Conservation (phyloP, 1,139 yeast genomes). For the Pichia sp. region DNA sequence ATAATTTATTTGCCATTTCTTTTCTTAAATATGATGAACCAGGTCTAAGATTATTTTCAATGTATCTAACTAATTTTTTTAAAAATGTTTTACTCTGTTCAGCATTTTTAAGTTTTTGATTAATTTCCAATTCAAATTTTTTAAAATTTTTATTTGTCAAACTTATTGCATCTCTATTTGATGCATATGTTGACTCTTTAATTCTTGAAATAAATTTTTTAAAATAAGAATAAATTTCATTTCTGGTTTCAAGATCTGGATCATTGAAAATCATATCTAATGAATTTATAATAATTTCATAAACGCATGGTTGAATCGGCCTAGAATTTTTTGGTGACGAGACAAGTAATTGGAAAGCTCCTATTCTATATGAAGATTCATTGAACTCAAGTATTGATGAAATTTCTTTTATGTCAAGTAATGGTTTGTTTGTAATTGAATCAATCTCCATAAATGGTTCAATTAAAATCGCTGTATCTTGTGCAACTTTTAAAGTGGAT, state of each 20-base stretch:
- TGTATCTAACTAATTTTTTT: constrained; percentile 32
- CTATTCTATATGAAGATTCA: constrained; percentile 44
- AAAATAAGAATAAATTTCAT: constrained; percentile 53
- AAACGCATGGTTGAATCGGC: constrained; percentile 42
- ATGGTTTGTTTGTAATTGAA: constrained; percentile 14
- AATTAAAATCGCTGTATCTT: constrained; percentile 45
- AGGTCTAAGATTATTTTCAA: constrained; percentile 40
- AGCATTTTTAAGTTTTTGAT: constrained; percentile 27
- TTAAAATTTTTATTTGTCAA: constrained; percentile 29
- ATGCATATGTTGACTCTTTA: constrained; percentile 58
- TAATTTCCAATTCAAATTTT: constrained; percentile 33
- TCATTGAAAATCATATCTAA: constrained; percentile 53
- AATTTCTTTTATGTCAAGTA: constrained; percentile 34
- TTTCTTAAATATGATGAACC: constrained; percentile 65
- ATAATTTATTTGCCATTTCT: constrained; percentile 44
- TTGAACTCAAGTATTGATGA: constrained; percentile 37
- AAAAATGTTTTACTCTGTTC: constrained; percentile 37
- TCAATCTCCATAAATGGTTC: constrained; percentile 43
- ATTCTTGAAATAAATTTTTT: constrained; percentile 57
- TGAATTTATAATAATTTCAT: constrained; percentile 37
- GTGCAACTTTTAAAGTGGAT: constrained; percentile 59
- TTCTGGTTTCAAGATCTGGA: constrained; percentile 59
- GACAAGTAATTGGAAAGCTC: constrained; percentile 54
- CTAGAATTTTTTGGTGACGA: constrained; percentile 57
- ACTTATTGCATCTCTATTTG: constrained; percentile 43